These are phyloP conservation scores for Arctostaphylos glauca DNA, from an alignment of 148 eudicot genomes.

Conservation along the genomic window DNA sequence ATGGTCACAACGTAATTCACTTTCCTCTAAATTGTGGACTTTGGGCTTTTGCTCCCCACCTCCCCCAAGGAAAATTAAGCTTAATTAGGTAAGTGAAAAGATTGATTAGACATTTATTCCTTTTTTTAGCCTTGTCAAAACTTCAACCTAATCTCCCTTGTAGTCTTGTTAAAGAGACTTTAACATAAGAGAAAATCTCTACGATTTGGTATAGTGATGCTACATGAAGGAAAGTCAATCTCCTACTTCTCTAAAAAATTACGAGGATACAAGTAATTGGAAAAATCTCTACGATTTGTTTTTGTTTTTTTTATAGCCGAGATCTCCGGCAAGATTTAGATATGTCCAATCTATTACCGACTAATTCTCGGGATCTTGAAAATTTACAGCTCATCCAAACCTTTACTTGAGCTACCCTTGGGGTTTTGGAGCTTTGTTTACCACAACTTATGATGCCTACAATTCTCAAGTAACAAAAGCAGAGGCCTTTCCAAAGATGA, in stretches of 20 bases:
- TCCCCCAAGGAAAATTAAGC: background rate
- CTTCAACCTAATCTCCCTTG: background rate
- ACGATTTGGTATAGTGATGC: background rate
- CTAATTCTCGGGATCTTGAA: no score
- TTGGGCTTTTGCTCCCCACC: background rate
- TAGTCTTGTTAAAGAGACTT: background rate
- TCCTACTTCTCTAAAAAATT: background rate
- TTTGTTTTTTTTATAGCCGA: no score
- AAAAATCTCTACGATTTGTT: background rate
- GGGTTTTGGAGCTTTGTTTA: background rate
- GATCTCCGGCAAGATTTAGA: no score
- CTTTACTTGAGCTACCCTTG: no score
- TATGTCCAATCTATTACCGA: no score
- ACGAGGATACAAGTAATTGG: background rate
- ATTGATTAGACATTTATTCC: background rate
- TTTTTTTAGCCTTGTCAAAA: background rate
- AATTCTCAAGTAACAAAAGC: background rate
- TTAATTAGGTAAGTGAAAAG: background rate
- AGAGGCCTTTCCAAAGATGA: background rate
- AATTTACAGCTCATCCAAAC: no score
- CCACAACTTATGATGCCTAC: background rate
- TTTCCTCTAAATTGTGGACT: background rate
- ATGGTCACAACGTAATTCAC: background rate
- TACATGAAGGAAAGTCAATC: background rate
- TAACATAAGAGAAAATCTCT: background rate